Conservation (phyloP, 805 yeast species). For the Wickerhamomyces chaumierensis region DNA sequence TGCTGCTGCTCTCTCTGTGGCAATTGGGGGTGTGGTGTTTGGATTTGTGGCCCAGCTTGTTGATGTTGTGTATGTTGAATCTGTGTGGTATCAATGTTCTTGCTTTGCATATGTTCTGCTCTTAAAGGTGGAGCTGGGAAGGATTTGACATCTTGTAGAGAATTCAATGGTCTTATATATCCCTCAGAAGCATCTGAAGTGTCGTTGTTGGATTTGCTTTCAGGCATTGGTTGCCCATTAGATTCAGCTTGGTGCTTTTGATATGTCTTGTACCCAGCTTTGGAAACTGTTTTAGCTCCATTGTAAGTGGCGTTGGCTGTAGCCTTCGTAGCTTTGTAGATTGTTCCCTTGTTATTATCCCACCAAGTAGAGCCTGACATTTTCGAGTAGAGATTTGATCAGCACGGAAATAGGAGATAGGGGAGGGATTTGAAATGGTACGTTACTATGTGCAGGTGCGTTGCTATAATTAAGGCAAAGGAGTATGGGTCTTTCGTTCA, state of each 20-base stretch:
- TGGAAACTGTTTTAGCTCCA: conserved; percentile 29
- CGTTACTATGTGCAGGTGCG: too few relatives aligned
- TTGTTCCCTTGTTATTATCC: conserved; percentile 30
- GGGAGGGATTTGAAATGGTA: too few relatives aligned
- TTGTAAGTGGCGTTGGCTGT: conserved; percentile 26
- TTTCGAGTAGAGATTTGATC: too few relatives aligned
- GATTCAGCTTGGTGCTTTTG: conserved; percentile 17
- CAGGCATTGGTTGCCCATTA: neutral
- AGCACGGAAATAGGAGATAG: too few relatives aligned
- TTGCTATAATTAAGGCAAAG: too few relatives aligned
- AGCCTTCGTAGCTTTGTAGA: conserved; percentile 23
- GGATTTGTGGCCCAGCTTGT: neutral
- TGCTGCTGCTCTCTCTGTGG: too few relatives aligned
- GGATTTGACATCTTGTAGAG: too few relatives aligned
- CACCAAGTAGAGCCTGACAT: conserved; percentile 18
- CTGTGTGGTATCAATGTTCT: too few relatives aligned
- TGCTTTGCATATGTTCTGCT: too few relatives aligned
- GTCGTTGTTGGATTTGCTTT: neutral
- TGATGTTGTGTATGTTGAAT: conserved; percentile 7
- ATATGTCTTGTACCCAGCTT: conserved; percentile 28
- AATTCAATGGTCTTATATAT: too few relatives aligned
- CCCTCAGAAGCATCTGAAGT: conserved; percentile 4
- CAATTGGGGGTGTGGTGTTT: conserved; percentile 1
- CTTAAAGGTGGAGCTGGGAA: too few relatives aligned
- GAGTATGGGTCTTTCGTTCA: too few relatives aligned